These are phyloP conservation scores for Clavaria fumosa DNA, from an alignment of 768 basidiomycete genomes.

Conservation along the genomic window DNA sequence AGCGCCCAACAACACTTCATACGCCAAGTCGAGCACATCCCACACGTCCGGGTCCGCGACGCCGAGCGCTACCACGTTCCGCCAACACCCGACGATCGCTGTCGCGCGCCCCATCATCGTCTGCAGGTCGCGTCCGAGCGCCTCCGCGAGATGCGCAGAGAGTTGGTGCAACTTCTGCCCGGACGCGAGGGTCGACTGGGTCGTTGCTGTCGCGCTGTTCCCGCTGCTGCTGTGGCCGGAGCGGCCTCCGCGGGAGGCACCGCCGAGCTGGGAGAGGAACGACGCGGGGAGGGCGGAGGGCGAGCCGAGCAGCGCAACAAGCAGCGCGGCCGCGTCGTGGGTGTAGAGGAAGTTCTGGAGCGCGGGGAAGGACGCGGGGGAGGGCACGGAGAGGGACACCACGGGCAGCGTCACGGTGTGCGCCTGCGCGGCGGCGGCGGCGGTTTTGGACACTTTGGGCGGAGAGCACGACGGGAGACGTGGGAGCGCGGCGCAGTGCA, in stretches of 20 bases:
- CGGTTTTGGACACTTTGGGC: background rate
- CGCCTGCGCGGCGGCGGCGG: slow-evolving; percentile 8
- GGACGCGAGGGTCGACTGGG: slow-evolving; percentile 30
- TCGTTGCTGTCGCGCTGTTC: too few relatives aligned
- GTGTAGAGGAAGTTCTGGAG: slow-evolving; percentile 57
- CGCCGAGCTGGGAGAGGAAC: slow-evolving; percentile 28
- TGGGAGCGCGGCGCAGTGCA: slow-evolving; percentile 43
- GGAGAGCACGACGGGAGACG: slow-evolving; percentile 27
- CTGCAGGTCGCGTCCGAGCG: slow-evolving; percentile 28
- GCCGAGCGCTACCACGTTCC: slow-evolving; percentile 61
- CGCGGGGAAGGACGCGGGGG: slow-evolving; percentile 49
- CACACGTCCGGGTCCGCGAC: slow-evolving; percentile 59
- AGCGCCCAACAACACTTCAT: slow-evolving; percentile 55
- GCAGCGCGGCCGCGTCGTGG: slow-evolving; percentile 41
- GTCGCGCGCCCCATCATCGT: slow-evolving; percentile 41
- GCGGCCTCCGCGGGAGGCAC: too few relatives aligned
- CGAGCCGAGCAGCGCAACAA: slow-evolving; percentile 44
- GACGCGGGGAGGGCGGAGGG: slow-evolving; percentile 32
- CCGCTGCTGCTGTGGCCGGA: too few relatives aligned
- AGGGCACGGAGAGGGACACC: slow-evolving; percentile 54
- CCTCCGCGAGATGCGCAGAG: slow-evolving; percentile 34
- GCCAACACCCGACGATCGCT: slow-evolving; percentile 66
- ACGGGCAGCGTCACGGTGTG: slow-evolving; percentile 40
- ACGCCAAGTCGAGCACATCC: slow-evolving; percentile 65
- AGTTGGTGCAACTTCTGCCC: slow-evolving; percentile 39